Percentiles rank a stretch among this genome's conserved stretches.
phyloP scores from a whole-genome alignment of 2,329 filamentous ascomycete genomes.

The Xylariomycetidae sp. region DNA sequence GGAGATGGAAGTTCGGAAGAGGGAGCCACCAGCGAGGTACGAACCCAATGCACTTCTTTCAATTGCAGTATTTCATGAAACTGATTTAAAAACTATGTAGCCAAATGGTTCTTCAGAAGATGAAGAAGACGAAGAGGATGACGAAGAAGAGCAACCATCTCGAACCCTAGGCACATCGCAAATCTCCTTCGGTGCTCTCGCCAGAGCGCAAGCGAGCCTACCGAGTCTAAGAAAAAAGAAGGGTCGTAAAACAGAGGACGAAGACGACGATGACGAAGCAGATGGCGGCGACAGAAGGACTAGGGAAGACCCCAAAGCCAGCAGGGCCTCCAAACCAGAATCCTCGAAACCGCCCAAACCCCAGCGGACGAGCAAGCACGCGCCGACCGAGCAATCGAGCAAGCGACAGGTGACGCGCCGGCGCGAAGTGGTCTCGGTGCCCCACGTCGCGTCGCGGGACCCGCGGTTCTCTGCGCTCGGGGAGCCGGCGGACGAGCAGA shows the following conservation, averaged over 20 bases:
- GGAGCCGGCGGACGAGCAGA: conserved; percentile 48
- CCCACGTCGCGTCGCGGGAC: conserved; percentile 64
- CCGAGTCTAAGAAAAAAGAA: conserved; percentile 30
- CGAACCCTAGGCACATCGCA: conserved; percentile 48
- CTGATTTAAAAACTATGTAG: conserved; percentile 8
- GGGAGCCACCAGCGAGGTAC: conserved; percentile 25
- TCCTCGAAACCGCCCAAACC: conserved; percentile 20
- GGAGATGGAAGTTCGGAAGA: conserved; percentile 22
- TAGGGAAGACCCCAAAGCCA: conserved; percentile 23
- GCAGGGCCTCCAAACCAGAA: conserved; percentile 33
- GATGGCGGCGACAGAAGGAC: conserved; percentile 19
- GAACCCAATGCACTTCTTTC: conserved; percentile 7
- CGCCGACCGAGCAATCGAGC: conserved; percentile 75
- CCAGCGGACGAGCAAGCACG: conserved; percentile 74
- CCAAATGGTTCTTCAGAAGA: conserved; percentile 12
- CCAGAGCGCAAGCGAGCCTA: conserved; percentile 75
- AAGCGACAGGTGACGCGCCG: conserved; percentile 79
- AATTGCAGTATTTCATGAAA: background rate
- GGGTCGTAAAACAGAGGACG: conserved; percentile 22
- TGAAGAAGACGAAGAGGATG: conserved; percentile 34
- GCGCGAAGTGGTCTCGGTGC: conserved; percentile 63
- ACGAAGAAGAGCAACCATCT: conserved; percentile 29
- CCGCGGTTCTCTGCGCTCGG: conserved; percentile 71
- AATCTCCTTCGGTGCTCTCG: conserved; percentile 86
- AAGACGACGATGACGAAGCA: conserved; percentile 20